These are phyloP conservation scores for Uronychia setigera DNA, from an alignment of 73 alveolate species.

Conservation along the genomic window DNA sequence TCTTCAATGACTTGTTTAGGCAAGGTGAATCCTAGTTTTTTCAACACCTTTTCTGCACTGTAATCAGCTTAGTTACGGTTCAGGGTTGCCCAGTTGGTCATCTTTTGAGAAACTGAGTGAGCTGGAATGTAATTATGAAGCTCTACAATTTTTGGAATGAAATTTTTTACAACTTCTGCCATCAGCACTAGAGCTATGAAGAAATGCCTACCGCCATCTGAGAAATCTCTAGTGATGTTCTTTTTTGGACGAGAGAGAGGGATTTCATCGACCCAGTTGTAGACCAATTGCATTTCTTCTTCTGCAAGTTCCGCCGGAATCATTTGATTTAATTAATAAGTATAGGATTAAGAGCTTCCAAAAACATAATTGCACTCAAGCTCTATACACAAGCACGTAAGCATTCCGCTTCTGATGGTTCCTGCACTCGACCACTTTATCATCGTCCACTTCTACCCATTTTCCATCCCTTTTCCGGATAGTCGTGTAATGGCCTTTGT, in stretches of 20 bases:
- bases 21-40: constrained; percentile 13
- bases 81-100: constrained; percentile 86
- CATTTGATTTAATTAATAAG: constrained; percentile 11
- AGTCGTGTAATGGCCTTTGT: constrained; percentile 31
- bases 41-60: not conserved
- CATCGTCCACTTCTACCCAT: constrained; percentile 34
- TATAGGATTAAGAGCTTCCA: not conserved
- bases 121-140: constrained; percentile 86
- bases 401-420: not conserved
- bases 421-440: constrained; percentile 15
- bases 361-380: no score
- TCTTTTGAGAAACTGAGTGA: constrained; percentile 74
- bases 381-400: not conserved
- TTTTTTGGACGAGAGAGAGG: constrained; percentile 90
- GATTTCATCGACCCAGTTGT: constrained; percentile 95
- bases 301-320: constrained; percentile 63
- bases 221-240: constrained; percentile 94
- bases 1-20: constrained; percentile 18
- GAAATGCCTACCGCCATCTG: constrained; percentile 80
- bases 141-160: constrained; percentile 73
- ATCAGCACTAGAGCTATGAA: constrained; percentile 29
- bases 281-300: constrained; percentile 86
- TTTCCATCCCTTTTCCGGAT: constrained; percentile 4
- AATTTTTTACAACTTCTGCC: constrained; percentile 71
- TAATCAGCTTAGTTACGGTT: constrained; percentile 1